Evolutionary conservation across 495 filamentous ascomycete genomes (phyloP).

Genomic region (Aspergillus haitiensis): DNA sequence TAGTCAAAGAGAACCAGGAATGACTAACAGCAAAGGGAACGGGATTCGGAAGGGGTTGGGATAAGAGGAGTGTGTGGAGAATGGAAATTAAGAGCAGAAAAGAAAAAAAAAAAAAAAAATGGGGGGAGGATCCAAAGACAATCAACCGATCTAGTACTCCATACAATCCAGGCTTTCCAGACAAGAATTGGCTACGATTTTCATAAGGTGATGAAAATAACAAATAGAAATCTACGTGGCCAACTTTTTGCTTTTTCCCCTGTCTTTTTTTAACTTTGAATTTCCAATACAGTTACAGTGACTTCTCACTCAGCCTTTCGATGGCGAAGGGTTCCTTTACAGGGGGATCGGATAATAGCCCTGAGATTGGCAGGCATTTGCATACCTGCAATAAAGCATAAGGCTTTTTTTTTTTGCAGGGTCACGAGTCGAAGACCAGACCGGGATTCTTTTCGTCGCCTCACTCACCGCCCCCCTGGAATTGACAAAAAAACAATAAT

Average conservation of each 20-base stretch:
- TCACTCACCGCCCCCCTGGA: slow-evolving; percentile 22
- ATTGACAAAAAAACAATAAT: slow-evolving; percentile 1
- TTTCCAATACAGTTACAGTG: slow-evolving; percentile 7
- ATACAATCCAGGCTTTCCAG: background rate
- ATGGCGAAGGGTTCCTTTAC: slow-evolving; percentile 4
- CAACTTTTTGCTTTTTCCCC: slow-evolving; percentile 10
- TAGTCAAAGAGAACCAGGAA: slow-evolving; percentile 7
- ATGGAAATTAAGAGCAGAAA: slow-evolving; percentile 19
- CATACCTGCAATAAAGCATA: background rate
- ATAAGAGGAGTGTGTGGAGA: slow-evolving; percentile 25
- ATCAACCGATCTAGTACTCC: slow-evolving; percentile 13
- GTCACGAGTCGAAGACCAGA: slow-evolving; percentile 5
- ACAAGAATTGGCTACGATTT: slow-evolving; percentile 9
- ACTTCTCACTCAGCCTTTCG: slow-evolving; percentile 19
- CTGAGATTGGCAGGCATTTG: slow-evolving; percentile 7
- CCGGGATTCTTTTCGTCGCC: background rate
- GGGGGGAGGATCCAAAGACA: slow-evolving; percentile 14
- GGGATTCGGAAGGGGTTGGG: slow-evolving; percentile 26
- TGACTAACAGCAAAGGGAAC: slow-evolving; percentile 10
- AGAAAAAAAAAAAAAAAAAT: slow-evolving; percentile 16
- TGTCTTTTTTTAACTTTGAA: slow-evolving; percentile 8
- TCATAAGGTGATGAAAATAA: slow-evolving; percentile 16
- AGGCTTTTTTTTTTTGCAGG: background rate
- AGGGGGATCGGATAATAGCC: slow-evolving; percentile 19
- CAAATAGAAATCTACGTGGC: slow-evolving; percentile 14